Evolutionary conservation across 768 basidiomycete genomes (phyloP).

Genomic region (Psilocybe subaeruginosa): DNA sequence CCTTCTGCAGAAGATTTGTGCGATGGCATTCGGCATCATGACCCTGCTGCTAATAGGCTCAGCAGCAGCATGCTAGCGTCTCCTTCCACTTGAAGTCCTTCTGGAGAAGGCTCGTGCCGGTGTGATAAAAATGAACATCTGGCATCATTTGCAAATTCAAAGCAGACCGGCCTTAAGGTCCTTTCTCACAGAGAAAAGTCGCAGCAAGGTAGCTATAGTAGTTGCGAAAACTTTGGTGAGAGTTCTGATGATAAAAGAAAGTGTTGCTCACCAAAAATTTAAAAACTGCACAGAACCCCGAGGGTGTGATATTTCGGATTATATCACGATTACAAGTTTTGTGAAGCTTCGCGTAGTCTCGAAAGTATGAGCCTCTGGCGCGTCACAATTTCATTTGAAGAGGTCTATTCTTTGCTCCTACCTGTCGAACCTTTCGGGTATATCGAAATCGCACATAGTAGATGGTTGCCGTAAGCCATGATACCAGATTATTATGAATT

Average conservation of each 20-base stretch:
- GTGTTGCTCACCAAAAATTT: neutral
- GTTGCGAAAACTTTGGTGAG: neutral
- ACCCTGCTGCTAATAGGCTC: too few relatives aligned
- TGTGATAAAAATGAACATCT: too few relatives aligned
- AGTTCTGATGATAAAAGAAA: neutral
- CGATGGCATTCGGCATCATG: too few relatives aligned
- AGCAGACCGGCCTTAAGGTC: neutral
- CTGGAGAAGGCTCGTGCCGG: neutral
- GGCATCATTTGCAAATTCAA: neutral
- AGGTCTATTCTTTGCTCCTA: neutral
- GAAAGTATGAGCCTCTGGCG: constrained; percentile 12
- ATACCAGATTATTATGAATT: neutral
- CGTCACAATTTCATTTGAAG: constrained; percentile 9
- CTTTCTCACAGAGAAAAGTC: neutral
- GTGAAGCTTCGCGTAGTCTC: neutral
- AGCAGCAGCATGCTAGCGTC: neutral
- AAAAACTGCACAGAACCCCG: constrained; percentile 2
- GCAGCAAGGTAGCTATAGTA: neutral
- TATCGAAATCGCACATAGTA: neutral
- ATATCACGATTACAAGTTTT: neutral
- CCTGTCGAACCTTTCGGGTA: neutral
- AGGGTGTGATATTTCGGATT: constrained; percentile 6
- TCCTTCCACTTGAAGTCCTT: neutral
- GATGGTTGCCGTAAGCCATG: neutral
- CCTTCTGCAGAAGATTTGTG: too few relatives aligned